Evolutionary conservation across 805 yeast species (phyloP).

Genomic region (Nakazawaea ernobii): DNA sequence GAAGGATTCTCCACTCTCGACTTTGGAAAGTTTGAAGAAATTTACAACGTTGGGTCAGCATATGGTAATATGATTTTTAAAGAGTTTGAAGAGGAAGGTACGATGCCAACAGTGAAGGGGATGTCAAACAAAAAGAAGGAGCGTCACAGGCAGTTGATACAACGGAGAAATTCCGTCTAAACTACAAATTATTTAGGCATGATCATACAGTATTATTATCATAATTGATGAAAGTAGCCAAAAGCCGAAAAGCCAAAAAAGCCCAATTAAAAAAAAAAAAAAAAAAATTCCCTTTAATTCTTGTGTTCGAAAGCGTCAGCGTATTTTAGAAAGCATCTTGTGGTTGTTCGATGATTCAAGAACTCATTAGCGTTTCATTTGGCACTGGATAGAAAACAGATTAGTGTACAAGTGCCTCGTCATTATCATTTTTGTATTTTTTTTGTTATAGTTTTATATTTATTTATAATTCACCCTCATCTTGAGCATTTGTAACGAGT

Average conservation of each 20-base stretch:
- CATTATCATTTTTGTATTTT: too few relatives aligned
- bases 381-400: too few relatives aligned
- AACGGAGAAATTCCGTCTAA: slow-evolving; percentile 62
- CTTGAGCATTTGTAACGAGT: slow-evolving; percentile 41
- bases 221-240: too few relatives aligned
- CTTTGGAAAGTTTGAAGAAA: slow-evolving; percentile 87
- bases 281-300: neutral
- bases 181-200: neutral
- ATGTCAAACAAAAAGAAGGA: slow-evolving; percentile 25
- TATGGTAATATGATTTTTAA: slow-evolving; percentile 61
- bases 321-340: too few relatives aligned
- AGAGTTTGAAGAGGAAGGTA: slow-evolving; percentile 44
- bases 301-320: neutral
- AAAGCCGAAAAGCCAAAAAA: too few relatives aligned
- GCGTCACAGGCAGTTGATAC: slow-evolving; percentile 23
- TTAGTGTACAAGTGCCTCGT: too few relatives aligned
- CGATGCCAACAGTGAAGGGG: slow-evolving; percentile 62
- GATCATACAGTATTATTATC: too few relatives aligned
- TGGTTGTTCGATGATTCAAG: too few relatives aligned
- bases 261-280: neutral
- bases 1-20: slow-evolving; percentile 89
- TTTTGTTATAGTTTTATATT: too few relatives aligned
- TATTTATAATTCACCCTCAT: neutral
- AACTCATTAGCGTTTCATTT: too few relatives aligned
- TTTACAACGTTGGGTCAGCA: slow-evolving; percentile 69